Base-by-base conservation (phyloP, 345 rosid genomes). In the Noccaea caerulescens region DNA sequence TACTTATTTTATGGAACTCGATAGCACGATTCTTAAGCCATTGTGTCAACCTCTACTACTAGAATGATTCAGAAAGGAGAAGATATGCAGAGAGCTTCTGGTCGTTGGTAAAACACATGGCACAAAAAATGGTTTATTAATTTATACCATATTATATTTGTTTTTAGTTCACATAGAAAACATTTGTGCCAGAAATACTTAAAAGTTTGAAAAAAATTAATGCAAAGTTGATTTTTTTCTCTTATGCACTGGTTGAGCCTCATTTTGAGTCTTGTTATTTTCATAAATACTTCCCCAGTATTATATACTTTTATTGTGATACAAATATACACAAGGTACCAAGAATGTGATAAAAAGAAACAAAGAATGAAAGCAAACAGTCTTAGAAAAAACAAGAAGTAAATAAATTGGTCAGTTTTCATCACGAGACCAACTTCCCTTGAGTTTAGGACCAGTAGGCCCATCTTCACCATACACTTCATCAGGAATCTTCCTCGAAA, bases 401-500 rank as follows among this genome's bases (percentile, higher is more conserved):
- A 11, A 55, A 6, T 8, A 16, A 47, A n/a, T 7, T 41, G 10
- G n/a, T 84, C 68, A 86, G 5, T 53, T 52, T 72, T 91, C 97
- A 67, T 91, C 97, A 8, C 82, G 85, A 33, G 30, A 42, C 96
- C 94, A 92, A 63, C 61, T 89, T 3, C 68, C n/a, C 61, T 92
- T 89, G 16, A 76, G 47, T 74, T 87, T 89, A 25, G 98, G 96
- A 51, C 96, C 94, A 1, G 92, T 88, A 10, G 98, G 96, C 68
- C 98, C 96, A 71, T 92, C 91, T 81, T 92, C 85, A 10, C 92
- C 92, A 4, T 80, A 61, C 10, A 86, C 77, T 76, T 90, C 90
- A 47, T 60, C 27, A 6, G 96, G 96, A 50, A 90, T 51, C 66
- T 85, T 71, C 27, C 53, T 78, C 3, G 82, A 57, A 38, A 87